These are phyloP conservation scores for Hyparrhenia diplandra DNA, from an alignment of 176 grass and related monocot species.

Conservation along the genomic window DNA sequence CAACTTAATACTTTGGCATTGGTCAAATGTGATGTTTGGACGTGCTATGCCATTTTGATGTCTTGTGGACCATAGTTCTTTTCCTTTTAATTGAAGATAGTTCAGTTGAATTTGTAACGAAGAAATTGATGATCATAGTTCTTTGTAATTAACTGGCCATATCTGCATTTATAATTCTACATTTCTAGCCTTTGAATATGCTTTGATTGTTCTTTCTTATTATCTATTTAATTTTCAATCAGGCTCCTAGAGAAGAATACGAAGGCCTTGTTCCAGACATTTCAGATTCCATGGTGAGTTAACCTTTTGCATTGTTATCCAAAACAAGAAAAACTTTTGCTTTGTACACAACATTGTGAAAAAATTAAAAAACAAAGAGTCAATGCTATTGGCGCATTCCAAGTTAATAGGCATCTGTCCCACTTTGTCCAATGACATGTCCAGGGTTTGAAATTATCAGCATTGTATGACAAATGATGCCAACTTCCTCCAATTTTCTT, in stretches of 20 bases:
- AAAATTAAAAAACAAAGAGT: not conserved
- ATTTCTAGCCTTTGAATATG: not conserved
- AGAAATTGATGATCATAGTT: not conserved
- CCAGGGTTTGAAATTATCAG: not conserved
- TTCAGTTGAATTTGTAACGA: not conserved
- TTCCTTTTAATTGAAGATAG: not conserved
- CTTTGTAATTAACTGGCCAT: not conserved
- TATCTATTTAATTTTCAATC: not conserved
- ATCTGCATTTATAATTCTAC: not conserved
- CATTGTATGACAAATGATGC: not conserved
- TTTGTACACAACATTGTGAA: not conserved
- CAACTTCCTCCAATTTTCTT: not conserved
- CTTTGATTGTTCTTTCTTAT: slow-evolving; percentile 29
- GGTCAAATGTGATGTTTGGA: not conserved
- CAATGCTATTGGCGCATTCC: not conserved
- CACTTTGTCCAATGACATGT: not conserved
- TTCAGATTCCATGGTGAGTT: slow-evolving; percentile 33
- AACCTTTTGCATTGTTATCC: not conserved
- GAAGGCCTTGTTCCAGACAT: slow-evolving; percentile 34
- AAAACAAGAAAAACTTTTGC: not conserved
- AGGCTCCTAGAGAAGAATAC: slow-evolving; percentile 45
- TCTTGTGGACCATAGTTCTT: not conserved
- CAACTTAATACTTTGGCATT: too few relatives aligned
- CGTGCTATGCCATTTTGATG: not conserved
- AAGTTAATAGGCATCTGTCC: not conserved